Conservation (phyloP, 129 eudicot species). For the Dittrichia graveolens region DNA sequence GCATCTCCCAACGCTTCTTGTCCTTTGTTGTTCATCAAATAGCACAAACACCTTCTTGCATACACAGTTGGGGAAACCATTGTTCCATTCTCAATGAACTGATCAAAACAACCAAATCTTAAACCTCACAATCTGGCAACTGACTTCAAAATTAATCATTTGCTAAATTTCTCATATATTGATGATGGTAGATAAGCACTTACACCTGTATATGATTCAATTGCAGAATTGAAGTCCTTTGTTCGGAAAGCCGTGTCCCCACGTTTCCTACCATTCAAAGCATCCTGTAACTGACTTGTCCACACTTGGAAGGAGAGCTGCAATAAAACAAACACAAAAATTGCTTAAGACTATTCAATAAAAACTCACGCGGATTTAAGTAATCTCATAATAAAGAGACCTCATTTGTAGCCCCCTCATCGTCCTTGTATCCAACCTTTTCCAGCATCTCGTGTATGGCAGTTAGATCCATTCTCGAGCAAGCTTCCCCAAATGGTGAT, state of each 20-base stretch:
- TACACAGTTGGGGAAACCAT: conserved; percentile 65
- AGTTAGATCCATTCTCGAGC: conserved; percentile 68
- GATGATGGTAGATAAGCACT: not conserved
- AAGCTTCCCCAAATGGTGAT: conserved; percentile 74
- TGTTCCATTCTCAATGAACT: conserved; percentile 74
- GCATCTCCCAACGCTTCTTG: conserved; percentile 87
- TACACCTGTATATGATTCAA: conserved; percentile 54
- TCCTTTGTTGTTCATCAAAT: conserved; percentile 65
- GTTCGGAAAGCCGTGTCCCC: conserved; percentile 63
- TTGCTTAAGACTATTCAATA: too few species aligned
- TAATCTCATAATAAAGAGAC: conserved; percentile 30
- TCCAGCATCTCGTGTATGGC: conserved; percentile 78
- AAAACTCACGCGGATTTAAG: too few species aligned
- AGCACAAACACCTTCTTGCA: conserved; percentile 67
- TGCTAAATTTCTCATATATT: not conserved
- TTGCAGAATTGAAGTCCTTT: conserved; percentile 61
- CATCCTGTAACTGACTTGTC: conserved; percentile 63
- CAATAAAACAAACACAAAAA: conserved; percentile 15
- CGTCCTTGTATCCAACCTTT: conserved; percentile 64
- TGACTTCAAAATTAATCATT: not conserved
- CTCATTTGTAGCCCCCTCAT: conserved; percentile 66
- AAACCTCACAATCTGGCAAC: not conserved
- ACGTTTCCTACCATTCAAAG: conserved; percentile 55
- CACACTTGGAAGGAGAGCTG: conserved; percentile 71
- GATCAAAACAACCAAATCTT: conserved; percentile 8